Percentiles rank a stretch among this genome's conserved stretches.
Conservation (phyloP, 169 alveolate genomes). For the Babesia bigemina region DNA sequence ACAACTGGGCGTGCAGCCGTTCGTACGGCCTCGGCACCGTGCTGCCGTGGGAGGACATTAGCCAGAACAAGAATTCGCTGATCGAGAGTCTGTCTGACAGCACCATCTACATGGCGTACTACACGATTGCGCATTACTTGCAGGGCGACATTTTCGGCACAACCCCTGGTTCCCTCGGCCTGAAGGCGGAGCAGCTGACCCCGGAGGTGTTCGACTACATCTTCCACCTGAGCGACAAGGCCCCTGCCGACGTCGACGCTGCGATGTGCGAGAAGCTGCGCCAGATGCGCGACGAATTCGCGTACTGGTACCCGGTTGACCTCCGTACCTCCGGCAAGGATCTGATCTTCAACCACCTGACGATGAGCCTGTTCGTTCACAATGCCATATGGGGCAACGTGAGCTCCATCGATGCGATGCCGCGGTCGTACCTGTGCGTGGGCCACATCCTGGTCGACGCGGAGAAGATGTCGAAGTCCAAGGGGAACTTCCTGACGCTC, state of each 20-base stretch:
- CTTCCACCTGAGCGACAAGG: conserved; percentile 82
- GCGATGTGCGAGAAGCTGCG: conserved; percentile 66
- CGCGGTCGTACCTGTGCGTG: conserved; percentile 93
- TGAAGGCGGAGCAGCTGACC: conserved; percentile 87
- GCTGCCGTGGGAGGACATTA: conserved; percentile 70
- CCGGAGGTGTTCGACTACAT: conserved; percentile 95
- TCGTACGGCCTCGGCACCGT: conserved; percentile 98
- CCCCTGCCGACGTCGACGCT: conserved; percentile 81
- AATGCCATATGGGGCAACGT: conserved; percentile 96
- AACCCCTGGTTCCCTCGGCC: conserved; percentile 83
- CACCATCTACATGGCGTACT: conserved; percentile 99
- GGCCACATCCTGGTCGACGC: conserved; percentile 96
- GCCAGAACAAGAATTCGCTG: conserved; percentile 79
- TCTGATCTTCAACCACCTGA: conserved; percentile 96
- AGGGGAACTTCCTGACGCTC: conserved; percentile 96
- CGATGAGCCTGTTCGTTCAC: conserved; percentile 97
- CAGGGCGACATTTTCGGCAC: conserved; percentile 91
- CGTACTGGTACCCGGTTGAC: conserved; percentile 92
- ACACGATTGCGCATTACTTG: conserved; percentile 96
- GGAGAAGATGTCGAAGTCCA: conserved; percentile 95
- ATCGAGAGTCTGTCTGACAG: conserved; percentile 99
- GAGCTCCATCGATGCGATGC: conserved; percentile 78
- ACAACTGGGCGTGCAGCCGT: conserved; percentile 97
- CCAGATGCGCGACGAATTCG: conserved; percentile 89
- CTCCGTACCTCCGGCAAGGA: conserved; percentile 96